Base-by-base conservation (phyloP, 345 rosid species). In the Eucalyptus grandis region DNA sequence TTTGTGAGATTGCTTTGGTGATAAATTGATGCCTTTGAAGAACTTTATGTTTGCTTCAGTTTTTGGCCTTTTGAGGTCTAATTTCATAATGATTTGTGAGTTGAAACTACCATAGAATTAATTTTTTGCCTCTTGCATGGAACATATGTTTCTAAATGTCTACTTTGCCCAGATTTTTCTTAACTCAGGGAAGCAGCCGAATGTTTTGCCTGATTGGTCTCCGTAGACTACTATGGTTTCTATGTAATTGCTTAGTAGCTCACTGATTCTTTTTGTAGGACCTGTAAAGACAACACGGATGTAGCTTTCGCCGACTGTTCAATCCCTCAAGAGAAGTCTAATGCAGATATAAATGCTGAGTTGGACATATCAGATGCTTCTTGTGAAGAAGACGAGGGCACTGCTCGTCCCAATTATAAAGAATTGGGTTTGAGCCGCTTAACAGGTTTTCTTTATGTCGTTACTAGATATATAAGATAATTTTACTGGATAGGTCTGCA, bases 321-420 rank as follows among this genome's bases (percentile, higher is more conserved):
- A 90, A 92, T 90, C 86, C 88, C 94, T 82, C 99, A 98, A 95
- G 99, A 98, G 95, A 98, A 95, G 94, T 95, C 98, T 89, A 96
- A 96, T 92, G 97, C 94, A 89, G 99, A 98, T 81, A 98, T 98
- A 89, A 98, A 98, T 90, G 95, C 93, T 14, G 99, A 98, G 95
- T 93, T 98, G 94, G 99, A 98, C 89, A 88, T 98, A 93, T 95
- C 99, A 87, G 96, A 97, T 90, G 95, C 91, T 40, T 88, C 91
- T 88, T 34, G 91, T 80, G 99, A 97, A 88, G 99, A 97, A 92
- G 99, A 96, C 88, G 96, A 92, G 87, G 93, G 88, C 90, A 95
- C 95, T 93, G 90, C 92, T 87, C 92, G 87, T 90, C 89, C 87
- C 67, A 94, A 95, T 90, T 89, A 91, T 85, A 93, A 90, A 90